phyloP scores from a whole-genome alignment of 1,284 basidiomycete genomes.

The Mycena sp. region DNA sequence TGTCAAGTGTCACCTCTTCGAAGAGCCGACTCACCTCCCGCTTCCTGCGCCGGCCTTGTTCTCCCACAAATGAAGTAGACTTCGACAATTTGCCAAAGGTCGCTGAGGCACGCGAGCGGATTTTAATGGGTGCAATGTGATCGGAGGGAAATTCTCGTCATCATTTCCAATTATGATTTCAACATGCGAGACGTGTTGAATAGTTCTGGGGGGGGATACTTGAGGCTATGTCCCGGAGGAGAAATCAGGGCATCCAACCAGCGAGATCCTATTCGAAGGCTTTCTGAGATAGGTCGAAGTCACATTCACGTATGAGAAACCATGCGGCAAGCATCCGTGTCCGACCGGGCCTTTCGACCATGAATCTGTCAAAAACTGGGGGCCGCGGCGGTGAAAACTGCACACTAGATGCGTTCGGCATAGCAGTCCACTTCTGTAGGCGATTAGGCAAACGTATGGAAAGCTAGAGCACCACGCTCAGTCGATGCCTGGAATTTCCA shows the following conservation, averaged over 20 bases:
- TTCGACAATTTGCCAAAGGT: constrained; percentile 22
- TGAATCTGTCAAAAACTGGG: too few species aligned
- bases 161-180: constrained; percentile 11
- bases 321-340: too few species aligned
- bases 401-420: too few species aligned
- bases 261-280: constrained; percentile 20
- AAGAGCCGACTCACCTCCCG: constrained; percentile 14
- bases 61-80: constrained; percentile 24
- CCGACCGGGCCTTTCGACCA: too few species aligned
- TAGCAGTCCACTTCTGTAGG: too few species aligned
- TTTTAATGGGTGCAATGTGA: constrained; percentile 19
- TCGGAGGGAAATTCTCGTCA: constrained; percentile 18
- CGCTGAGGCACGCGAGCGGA: background rate
- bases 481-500: too few species aligned
- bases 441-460: too few species aligned
- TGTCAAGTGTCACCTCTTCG: constrained; percentile 8
- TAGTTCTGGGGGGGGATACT: background rate
- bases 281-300: constrained; percentile 8
- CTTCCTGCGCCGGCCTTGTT: constrained; percentile 7
- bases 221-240: constrained; percentile 9
- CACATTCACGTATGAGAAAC: too few species aligned
- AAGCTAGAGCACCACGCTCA: too few species aligned
- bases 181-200: constrained; percentile 16
- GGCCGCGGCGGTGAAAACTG: too few species aligned
- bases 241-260: constrained; percentile 22